Evolutionary conservation across 1,284 basidiomycete species (phyloP).

Genomic region (Melampsora americana): DNA sequence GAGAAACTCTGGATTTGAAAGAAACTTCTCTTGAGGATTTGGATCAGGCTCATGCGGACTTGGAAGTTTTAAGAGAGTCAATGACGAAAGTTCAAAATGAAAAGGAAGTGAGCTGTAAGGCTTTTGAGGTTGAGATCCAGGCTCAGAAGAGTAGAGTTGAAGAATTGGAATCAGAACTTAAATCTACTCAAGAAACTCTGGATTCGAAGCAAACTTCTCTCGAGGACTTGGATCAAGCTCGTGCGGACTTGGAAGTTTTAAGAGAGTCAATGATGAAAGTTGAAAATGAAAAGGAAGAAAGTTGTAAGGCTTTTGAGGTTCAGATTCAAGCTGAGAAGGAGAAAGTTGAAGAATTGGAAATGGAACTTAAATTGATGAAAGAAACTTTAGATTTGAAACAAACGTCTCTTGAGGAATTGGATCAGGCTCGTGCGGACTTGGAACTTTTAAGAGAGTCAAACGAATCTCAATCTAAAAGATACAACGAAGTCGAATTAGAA

Average conservation of each 20-base stretch:
- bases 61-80: background rate
- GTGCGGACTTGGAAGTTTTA: no score
- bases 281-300: no score
- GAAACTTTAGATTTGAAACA: conserved; percentile 6
- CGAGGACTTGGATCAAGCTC: no score
- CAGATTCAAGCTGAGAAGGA: background rate
- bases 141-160: no score
- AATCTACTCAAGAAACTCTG: background rate
- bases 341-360: no score
- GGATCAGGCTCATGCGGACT: conserved; percentile 3
- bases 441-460: background rate
- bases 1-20: conserved; percentile 3
- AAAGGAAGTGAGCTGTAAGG: no score
- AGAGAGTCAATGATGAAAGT: no score
- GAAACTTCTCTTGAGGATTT: background rate
- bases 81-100: no score
- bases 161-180: no score
- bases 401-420: background rate
- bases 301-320: background rate
- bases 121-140: no score
- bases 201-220: no score
- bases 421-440: conserved; percentile 10
- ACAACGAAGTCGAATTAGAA: background rate
- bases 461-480: conserved; percentile 5
- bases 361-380: background rate